These are phyloP conservation scores for Testicularia cyperi DNA, from an alignment of 1,284 basidiomycete species.

Conservation along the genomic window DNA sequence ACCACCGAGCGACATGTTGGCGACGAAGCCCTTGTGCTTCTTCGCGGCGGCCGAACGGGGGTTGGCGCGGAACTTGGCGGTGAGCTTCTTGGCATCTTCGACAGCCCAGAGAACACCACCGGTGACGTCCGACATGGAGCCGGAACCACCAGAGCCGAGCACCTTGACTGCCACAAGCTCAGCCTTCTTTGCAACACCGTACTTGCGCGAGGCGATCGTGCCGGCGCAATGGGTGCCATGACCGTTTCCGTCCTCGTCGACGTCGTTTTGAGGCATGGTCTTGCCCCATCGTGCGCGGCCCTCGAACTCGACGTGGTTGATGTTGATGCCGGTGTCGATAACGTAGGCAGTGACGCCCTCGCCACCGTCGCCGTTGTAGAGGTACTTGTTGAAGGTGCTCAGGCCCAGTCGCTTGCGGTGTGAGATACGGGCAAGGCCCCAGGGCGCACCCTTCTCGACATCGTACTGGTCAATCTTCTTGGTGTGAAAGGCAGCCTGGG, in stretches of 20 bases:
- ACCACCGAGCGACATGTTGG: constrained; percentile 97
- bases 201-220: constrained; percentile 70
- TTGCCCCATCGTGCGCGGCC: constrained; percentile 69
- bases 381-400: constrained; percentile 83
- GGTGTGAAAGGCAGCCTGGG: constrained; percentile 55
- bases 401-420: constrained; percentile 79
- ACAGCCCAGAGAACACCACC: constrained; percentile 72
- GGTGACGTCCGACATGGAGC: constrained; percentile 94
- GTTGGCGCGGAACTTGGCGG: constrained; percentile 68
- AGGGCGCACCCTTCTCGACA: constrained; percentile 77
- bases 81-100: constrained; percentile 67
- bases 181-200: constrained; percentile 93
- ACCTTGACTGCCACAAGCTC: constrained; percentile 96
- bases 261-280: constrained; percentile 67
- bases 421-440: constrained; percentile 95
- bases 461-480: constrained; percentile 39
- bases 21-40: constrained; percentile 88
- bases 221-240: constrained; percentile 73
- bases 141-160: constrained; percentile 83
- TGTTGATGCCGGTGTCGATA: constrained; percentile 80
- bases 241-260: constrained; percentile 72
- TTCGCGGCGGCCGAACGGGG: constrained; percentile 68
- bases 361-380: constrained; percentile 74
- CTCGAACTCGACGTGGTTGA: constrained; percentile 81
- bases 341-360: constrained; percentile 85